These are phyloP conservation scores for Kitagawia praeruptora DNA, from an alignment of 129 eudicot species.

Conservation along the genomic window DNA sequence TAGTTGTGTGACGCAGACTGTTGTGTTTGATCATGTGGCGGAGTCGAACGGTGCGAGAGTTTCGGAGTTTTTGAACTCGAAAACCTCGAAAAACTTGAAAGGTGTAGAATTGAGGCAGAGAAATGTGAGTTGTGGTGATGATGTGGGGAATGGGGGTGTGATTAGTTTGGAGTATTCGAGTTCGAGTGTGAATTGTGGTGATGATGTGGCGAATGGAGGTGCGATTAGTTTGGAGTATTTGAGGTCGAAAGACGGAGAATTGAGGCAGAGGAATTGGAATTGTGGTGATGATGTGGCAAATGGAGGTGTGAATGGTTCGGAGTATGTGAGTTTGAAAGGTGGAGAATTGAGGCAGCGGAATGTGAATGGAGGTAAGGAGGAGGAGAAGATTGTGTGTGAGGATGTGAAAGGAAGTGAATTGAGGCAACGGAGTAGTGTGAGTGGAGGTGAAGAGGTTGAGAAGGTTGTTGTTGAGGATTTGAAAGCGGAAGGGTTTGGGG, in stretches of 20 bases:
- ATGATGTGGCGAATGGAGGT: not conserved
- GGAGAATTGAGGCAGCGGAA: conserved; percentile 1
- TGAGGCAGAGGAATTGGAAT: too few relatives aligned
- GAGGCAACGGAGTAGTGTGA: conserved; percentile 24
- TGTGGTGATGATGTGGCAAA: not conserved
- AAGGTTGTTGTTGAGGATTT: conserved; percentile 19
- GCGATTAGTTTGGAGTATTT: not conserved
- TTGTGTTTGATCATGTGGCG: conserved; percentile 33
- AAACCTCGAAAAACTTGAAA: not conserved
- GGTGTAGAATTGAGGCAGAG: conserved; percentile 50
- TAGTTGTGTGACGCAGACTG: conserved; percentile 20
- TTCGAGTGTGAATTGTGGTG: conserved; percentile 9
- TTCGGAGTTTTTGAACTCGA: conserved; percentile 21
- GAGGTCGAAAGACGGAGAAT: not conserved
- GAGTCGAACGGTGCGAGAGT: conserved; percentile 19
- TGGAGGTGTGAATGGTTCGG: not conserved
- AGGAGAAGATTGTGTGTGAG: conserved; percentile 3
- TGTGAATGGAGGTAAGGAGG: not conserved
- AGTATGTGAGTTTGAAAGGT: not conserved
- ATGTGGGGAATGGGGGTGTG: not conserved
- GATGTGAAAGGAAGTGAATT: not conserved
- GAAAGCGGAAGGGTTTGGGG: conserved; percentile 24
- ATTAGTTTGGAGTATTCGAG: not conserved
- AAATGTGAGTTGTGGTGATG: conserved; percentile 20
- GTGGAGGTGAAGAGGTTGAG: conserved; percentile 21